Evolutionary conservation across 164 flowering plant species (phyloP).

Genomic region (Stephania japonica): DNA sequence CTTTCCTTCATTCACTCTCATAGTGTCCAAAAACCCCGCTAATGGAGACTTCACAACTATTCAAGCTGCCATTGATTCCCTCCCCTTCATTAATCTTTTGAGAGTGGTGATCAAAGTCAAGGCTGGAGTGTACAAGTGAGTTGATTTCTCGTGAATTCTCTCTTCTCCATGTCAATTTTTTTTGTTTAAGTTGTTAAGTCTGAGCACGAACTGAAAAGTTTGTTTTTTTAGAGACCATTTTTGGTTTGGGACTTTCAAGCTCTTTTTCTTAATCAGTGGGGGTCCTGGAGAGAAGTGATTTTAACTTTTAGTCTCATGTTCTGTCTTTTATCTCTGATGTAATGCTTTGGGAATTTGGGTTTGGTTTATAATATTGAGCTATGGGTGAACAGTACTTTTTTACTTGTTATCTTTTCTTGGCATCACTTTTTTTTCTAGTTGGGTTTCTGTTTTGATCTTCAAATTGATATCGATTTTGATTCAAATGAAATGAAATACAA

Average conservation of each 20-base stretch:
- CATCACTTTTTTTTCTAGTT: not conserved
- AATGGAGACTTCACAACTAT: constrained; percentile 77
- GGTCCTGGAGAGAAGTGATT: not conserved
- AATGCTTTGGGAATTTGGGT: not conserved
- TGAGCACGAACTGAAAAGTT: not conserved
- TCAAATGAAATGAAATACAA: not conserved
- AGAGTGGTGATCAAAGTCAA: constrained; percentile 85
- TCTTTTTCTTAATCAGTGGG: not conserved
- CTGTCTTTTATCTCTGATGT: constrained; percentile 6
- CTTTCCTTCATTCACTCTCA: constrained; percentile 72
- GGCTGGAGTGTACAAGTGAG: constrained; percentile 90
- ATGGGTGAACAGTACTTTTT: not conserved
- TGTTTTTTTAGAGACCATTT: constrained; percentile 2
- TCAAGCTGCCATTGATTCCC: constrained; percentile 89
- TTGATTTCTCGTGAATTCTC: constrained; percentile 3
- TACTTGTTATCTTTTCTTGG: no score
- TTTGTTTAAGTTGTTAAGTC: not conserved
- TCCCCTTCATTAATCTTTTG: constrained; percentile 72
- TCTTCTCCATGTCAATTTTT: not conserved
- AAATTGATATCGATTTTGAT: not conserved
- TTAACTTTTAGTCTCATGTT: not conserved
- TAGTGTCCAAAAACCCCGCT: constrained; percentile 54
- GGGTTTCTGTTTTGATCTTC: not conserved
- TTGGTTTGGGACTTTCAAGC: not conserved
- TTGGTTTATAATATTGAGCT: not conserved